These are phyloP conservation scores for Colletotrichum limetticola DNA, from an alignment of 2,329 filamentous ascomycete species.

Conservation along the genomic window DNA sequence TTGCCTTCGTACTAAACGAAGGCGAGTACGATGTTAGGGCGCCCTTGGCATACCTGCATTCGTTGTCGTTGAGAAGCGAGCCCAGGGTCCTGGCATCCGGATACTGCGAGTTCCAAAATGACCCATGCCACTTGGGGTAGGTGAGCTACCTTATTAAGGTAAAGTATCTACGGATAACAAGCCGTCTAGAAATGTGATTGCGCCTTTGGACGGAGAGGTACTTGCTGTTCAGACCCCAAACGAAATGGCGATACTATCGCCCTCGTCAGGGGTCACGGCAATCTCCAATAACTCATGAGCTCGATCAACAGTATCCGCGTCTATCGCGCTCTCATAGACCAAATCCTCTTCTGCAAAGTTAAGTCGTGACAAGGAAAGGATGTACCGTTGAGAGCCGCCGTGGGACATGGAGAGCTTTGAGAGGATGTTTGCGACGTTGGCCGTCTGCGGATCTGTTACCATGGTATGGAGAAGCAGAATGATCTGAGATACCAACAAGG, in stretches of 20 bases:
- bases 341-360: constrained; percentile 84
- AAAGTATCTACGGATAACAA: too few relatives aligned
- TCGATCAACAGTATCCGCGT: constrained; percentile 80
- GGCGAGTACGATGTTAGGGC: not conserved
- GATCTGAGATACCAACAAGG: constrained; percentile 59
- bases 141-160: too few relatives aligned
- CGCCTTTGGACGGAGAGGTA: not conserved
- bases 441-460: constrained; percentile 59
- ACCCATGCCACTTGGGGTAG: not conserved
- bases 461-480: constrained; percentile 63
- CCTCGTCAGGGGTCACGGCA: constrained; percentile 80
- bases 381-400: constrained; percentile 83
- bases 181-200: not conserved
- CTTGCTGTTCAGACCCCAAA: constrained; percentile 47
- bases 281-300: constrained; percentile 86
- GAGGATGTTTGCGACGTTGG: constrained; percentile 68
- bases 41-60: constrained; percentile 15
- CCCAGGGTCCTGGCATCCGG: not conserved
- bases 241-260: constrained; percentile 55
- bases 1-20: not conserved
- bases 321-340: constrained; percentile 80
- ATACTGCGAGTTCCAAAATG: not conserved
- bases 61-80: constrained; percentile 12
- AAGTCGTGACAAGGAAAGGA: constrained; percentile 83
- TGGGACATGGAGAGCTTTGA: constrained; percentile 76